A percentile compares a stretch with the other conserved stretches of the same genome.
Conservation (phyloP, 78 protist species). For the Tieghemostelium lacteum region DNA sequence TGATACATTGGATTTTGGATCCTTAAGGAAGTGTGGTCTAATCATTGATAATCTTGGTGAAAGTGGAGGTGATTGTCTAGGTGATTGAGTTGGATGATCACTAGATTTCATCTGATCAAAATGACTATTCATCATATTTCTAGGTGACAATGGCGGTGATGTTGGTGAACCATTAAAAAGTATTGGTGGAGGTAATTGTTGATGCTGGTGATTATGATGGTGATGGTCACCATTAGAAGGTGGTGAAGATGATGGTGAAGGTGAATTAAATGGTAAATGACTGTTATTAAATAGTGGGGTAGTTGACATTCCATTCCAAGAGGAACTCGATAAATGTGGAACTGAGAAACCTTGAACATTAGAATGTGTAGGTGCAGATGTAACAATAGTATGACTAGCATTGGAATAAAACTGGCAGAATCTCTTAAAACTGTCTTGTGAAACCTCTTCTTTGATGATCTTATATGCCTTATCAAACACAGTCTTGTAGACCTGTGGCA, state of each 20-base stretch:
- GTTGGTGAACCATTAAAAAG: constrained; percentile 1
- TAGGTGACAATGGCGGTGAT: not conserved
- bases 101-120: not conserved
- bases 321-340: constrained; percentile 42
- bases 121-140: not conserved
- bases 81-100: not conserved
- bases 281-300: not conserved
- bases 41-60: constrained; percentile 76
- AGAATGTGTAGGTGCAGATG: constrained; percentile 9
- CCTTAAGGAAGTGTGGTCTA: constrained; percentile 54
- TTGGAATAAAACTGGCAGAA: constrained; percentile 15
- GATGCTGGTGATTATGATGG: not conserved
- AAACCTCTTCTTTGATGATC: constrained; percentile 25
- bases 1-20: not conserved
- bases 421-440: constrained; percentile 26
- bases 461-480: constrained; percentile 37
- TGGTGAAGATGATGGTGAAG: constrained; percentile 67
- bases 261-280: constrained; percentile 27
- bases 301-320: constrained; percentile 26
- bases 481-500: not conserved
- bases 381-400: not conserved
- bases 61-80: constrained; percentile 49
- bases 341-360: constrained; percentile 7
- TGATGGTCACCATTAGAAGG: constrained; percentile 13
- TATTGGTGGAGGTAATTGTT: not conserved